Evolutionary conservation across 2,329 filamentous ascomycete species (phyloP).

Genomic region (Penicillium sp.): DNA sequence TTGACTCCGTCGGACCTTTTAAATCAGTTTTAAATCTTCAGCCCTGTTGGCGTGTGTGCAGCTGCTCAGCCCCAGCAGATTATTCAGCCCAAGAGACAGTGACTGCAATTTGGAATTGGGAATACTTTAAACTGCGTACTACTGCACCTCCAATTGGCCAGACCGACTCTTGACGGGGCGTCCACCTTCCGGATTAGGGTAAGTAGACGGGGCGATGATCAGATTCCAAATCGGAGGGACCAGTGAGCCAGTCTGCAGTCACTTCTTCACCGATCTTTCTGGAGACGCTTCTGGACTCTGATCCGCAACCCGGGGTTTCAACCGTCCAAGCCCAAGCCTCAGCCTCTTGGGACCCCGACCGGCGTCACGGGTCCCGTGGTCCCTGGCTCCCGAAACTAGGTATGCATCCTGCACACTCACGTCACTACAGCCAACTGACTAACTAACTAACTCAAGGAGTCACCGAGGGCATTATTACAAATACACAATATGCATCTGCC

Average conservation of each 20-base stretch:
- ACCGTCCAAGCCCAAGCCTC: neutral
- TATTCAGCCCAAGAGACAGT: neutral
- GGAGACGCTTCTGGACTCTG: neutral
- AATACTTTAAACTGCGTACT: neutral
- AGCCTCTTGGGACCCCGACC: neutral
- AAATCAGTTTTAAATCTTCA: neutral
- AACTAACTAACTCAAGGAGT: neutral
- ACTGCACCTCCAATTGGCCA: neutral
- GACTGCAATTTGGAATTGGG: neutral
- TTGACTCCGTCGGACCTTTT: neutral
- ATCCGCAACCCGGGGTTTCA: neutral
- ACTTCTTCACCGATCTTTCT: neutral
- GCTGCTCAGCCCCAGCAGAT: conserved; percentile 1
- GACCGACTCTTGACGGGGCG: too few relatives aligned
- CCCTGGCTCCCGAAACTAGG: neutral
- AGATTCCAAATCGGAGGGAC: neutral
- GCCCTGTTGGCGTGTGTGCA: neutral
- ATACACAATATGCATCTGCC: neutral
- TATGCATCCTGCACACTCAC: neutral
- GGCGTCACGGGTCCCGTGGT: too few relatives aligned
- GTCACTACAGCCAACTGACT: neutral
- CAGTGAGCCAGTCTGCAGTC: neutral
- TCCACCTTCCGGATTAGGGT: neutral
- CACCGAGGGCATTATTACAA: neutral
- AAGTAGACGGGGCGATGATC: neutral